Conservation (phyloP, 768 basidiomycete genomes). For the Serendipita vermifera region DNA sequence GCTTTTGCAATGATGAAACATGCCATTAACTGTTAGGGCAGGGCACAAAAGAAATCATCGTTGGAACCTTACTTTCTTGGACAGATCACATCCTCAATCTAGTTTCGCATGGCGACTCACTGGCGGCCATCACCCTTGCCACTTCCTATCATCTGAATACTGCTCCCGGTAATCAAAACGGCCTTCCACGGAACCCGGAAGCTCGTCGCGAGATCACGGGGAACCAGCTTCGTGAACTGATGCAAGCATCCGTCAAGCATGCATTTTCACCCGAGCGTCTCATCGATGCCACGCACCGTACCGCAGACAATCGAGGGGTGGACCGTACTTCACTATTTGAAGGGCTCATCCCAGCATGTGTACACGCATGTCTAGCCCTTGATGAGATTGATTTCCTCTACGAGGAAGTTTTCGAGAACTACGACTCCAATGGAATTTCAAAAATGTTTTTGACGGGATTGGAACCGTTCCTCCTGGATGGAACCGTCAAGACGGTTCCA, state of each 20-base stretch:
- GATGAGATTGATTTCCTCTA: slow-evolving; percentile 78
- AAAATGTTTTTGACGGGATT: slow-evolving; percentile 72
- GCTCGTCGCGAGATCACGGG: slow-evolving; percentile 54
- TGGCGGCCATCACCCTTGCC: slow-evolving; percentile 78
- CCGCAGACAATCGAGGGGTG: slow-evolving; percentile 76
- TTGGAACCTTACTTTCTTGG: slow-evolving; percentile 86
- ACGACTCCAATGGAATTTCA: slow-evolving; percentile 70
- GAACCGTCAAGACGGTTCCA: slow-evolving; percentile 60
- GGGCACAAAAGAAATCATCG: slow-evolving; percentile 55
- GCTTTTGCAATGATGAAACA: slow-evolving; percentile 2
- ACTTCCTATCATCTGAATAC: slow-evolving; percentile 68
- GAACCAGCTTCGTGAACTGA: slow-evolving; percentile 62
- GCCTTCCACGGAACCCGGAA: slow-evolving; percentile 57
- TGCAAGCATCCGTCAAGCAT: slow-evolving; percentile 77
- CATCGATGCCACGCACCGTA: slow-evolving; percentile 73
- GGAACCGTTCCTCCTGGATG: slow-evolving; percentile 68
- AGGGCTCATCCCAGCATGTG: slow-evolving; percentile 63
- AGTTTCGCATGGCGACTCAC: slow-evolving; percentile 77
- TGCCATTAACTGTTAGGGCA: slow-evolving; percentile 21
- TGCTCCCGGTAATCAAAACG: slow-evolving; percentile 75
- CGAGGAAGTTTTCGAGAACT: slow-evolving; percentile 85
- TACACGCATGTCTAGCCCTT: slow-evolving; percentile 67
- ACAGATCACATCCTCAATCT: slow-evolving; percentile 78
- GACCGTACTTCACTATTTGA: slow-evolving; percentile 87
- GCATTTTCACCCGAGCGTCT: slow-evolving; percentile 93